Percentiles rank a stretch among this genome's conserved stretches.
Conservation (phyloP, 1,284 basidiomycete genomes). For the Phaffia rhodozyma region DNA sequence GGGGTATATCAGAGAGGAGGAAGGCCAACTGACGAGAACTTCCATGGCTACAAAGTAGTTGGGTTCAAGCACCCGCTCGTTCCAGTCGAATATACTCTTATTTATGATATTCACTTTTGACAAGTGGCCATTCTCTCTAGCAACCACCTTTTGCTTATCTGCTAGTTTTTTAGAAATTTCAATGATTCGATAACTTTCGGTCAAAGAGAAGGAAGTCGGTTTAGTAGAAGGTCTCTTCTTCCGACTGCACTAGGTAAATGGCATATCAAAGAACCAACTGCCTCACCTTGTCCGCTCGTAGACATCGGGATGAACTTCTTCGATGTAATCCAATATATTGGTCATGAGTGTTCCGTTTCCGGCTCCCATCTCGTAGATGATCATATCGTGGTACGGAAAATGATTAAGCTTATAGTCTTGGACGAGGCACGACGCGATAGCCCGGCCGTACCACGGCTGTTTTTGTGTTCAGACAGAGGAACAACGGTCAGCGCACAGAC, state of each 20-base stretch:
- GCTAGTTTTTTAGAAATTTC: conserved; percentile 80
- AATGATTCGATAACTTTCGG: conserved; percentile 65
- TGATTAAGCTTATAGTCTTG: conserved; percentile 86
- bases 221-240: too few species aligned
- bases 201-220: background rate
- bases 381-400: conserved; percentile 88
- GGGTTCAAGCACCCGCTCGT: conserved; percentile 58
- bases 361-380: conserved; percentile 94
- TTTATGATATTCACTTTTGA: conserved; percentile 61
- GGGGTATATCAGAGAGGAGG: background rate
- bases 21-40: conserved; percentile 62
- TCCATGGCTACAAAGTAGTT: conserved; percentile 92
- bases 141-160: conserved; percentile 52
- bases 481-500: background rate
- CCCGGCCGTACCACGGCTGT: conserved; percentile 86
- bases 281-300: conserved; percentile 59
- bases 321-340: conserved; percentile 74
- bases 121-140: conserved; percentile 42
- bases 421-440: conserved; percentile 76
- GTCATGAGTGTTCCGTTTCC: conserved; percentile 90
- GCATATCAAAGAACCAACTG: background rate
- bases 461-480: too few species aligned
- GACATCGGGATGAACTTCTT: conserved; percentile 69
- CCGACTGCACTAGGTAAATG: too few species aligned
- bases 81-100: conserved; percentile 81